phyloP scores from a whole-genome alignment of 2,329 filamentous ascomycete species.

The Exserohilum rostratum region DNA sequence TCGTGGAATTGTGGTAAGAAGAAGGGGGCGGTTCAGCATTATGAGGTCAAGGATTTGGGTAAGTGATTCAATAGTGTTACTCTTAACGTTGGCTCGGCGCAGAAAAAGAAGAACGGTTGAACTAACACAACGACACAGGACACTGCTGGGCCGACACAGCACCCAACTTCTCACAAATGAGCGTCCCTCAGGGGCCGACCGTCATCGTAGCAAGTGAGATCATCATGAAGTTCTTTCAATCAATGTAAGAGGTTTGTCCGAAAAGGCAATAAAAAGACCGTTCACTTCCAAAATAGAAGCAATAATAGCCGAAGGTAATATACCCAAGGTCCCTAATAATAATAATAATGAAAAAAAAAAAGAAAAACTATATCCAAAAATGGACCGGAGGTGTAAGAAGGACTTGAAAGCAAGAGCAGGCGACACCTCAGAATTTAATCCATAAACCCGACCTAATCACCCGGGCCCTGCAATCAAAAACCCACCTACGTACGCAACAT shows the following conservation, averaged over 20 bases:
- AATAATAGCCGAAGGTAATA: too few species aligned
- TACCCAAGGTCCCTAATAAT: too few species aligned
- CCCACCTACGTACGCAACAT: not conserved
- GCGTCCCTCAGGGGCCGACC: constrained; percentile 46
- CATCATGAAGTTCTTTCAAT: constrained; percentile 55
- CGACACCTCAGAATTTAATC: too few species aligned
- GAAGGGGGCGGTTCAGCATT: constrained; percentile 52
- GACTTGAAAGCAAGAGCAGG: too few species aligned
- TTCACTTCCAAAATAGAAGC: too few species aligned
- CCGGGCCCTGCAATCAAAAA: not conserved
- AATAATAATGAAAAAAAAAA: not conserved
- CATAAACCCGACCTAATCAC: not conserved
- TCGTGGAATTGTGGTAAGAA: constrained; percentile 51
- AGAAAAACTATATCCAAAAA: too few species aligned
- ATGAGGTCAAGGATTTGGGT: constrained; percentile 54
- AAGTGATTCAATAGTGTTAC: constrained; percentile 13
- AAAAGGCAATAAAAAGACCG: too few species aligned
- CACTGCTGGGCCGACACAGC: constrained; percentile 57
- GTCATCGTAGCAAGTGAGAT: constrained; percentile 54
- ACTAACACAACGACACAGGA: constrained; percentile 21
- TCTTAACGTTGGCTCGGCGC: not conserved
- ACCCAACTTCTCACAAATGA: constrained; percentile 54
- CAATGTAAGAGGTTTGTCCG: not conserved
- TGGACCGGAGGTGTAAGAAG: too few species aligned
- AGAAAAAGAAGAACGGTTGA: not conserved